Conservation (phyloP, 345 rosid species). For the Melaleuca quinquenervia region DNA sequence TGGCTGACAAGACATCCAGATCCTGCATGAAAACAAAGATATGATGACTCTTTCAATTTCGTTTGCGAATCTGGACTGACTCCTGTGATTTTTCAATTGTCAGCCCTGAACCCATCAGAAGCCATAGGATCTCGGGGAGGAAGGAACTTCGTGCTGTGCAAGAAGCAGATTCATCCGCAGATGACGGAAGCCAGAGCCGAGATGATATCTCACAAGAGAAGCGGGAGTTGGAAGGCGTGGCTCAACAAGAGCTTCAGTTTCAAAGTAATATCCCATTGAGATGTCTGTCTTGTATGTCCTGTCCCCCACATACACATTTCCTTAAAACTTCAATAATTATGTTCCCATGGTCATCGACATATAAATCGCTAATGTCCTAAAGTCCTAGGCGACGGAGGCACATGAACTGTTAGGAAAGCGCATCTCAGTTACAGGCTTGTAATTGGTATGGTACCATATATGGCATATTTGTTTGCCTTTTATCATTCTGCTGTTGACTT, state of each 20-base stretch:
- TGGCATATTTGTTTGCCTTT: background rate
- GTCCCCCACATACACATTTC: background rate
- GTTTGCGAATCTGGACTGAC: background rate
- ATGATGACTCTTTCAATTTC: background rate
- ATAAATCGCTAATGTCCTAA: background rate
- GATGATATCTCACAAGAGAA: constrained; percentile 22
- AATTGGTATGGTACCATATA: background rate
- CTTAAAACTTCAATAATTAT: background rate
- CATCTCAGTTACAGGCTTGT: background rate
- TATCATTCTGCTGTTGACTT: background rate
- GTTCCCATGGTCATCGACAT: background rate
- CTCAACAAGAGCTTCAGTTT: constrained; percentile 49
- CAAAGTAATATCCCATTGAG: constrained; percentile 31
- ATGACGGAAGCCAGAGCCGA: constrained; percentile 20
- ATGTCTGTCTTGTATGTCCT: background rate
- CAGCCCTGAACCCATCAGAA: constrained; percentile 56
- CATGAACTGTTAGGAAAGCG: background rate
- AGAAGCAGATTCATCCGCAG: constrained; percentile 41
- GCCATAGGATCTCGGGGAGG: constrained; percentile 48
- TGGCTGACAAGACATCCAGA: background rate
- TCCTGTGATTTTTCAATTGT: background rate
- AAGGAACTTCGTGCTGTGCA: constrained; percentile 72
- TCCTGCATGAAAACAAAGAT: background rate
- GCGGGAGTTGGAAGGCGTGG: constrained; percentile 69
- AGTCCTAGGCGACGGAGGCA: background rate